Base-by-base conservation (phyloP, 805 yeast species). In the Barnettozyma salicaria region DNA sequence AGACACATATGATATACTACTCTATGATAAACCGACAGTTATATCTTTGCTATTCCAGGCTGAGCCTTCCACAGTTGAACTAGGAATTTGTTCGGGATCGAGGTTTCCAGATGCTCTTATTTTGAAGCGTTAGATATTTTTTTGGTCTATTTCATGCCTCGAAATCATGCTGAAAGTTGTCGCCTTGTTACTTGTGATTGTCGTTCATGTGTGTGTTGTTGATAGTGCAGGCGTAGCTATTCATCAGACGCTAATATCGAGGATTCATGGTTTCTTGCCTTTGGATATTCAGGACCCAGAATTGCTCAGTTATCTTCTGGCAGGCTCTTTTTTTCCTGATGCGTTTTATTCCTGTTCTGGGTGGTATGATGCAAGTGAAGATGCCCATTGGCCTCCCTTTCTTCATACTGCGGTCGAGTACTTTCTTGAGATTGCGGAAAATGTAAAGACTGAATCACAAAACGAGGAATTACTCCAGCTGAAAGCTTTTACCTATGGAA, bases 241-340 rank as follows among this genome's bases (percentile, higher is more conserved):
- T 2, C 75, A 70, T 49, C 21, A 65, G 3, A 47, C 61, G 0
- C 19, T 70, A 11, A 56, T 66, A 3, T 49, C 65, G 2, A 45
- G 70, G 22, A 38, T 59, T 4, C 53, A 49, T 20, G 27, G 39
- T 1, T 39, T 37, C 9, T 46, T 72, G 0, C 71, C 76, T 0
- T 37, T 44, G 3, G 62, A 61, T 4, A 40, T 67, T 2, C 49
- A 54, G 19, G 14, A 25, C 1, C 25, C 22, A 5, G 45, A 44
- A 4, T 53, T 49, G 20, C 30, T 48, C 3, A 52, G 64, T 4
- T 64, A 55, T 32, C 45, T 68, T n/a, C 56, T 72, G 12, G 70
- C 81, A 1, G 88, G 87, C 0, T 68, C 82, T 0, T 80, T 80
- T 50, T 76, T 73, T 48, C 88, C 88, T 0, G 88, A 80, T 52